These are phyloP conservation scores for Lithohypha guttulata DNA, from an alignment of 2,329 filamentous ascomycete species.

Conservation along the genomic window DNA sequence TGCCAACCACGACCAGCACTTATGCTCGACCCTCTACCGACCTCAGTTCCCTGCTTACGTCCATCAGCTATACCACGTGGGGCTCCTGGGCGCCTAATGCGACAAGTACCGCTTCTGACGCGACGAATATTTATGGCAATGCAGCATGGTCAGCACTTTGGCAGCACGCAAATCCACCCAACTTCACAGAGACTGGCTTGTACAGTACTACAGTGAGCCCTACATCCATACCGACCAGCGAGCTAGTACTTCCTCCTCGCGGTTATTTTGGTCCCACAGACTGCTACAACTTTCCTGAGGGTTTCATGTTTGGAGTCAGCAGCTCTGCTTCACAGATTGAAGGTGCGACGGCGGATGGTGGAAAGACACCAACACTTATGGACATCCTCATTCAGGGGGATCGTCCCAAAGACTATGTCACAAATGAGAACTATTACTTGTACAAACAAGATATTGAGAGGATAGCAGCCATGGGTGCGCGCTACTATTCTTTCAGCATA, in stretches of 20 bases:
- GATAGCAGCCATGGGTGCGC: conserved; percentile 30
- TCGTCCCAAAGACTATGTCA: conserved; percentile 37
- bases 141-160: conserved; percentile 30
- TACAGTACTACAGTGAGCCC: conserved; percentile 42
- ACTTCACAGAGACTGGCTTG: conserved; percentile 29
- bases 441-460: conserved; percentile 39
- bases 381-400: conserved; percentile 29
- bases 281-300: conserved; percentile 25
- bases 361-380: conserved; percentile 27
- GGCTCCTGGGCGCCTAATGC: conserved; percentile 27
- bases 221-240: conserved; percentile 43
- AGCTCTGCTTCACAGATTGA: conserved; percentile 36
- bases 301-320: conserved; percentile 36
- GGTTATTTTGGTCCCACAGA: conserved; percentile 38
- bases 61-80: conserved; percentile 25
- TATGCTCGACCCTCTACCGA: conserved; percentile 25
- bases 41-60: conserved; percentile 20
- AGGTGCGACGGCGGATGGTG: conserved; percentile 33
- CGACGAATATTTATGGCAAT: conserved; percentile 26
- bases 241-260: conserved; percentile 45
- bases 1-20: conserved; percentile 24
- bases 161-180: conserved; percentile 23
- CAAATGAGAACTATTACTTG: conserved; percentile 40
- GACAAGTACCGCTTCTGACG: conserved; percentile 23
- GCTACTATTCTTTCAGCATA: conserved; percentile 36